Base-by-base conservation (phyloP, 345 rosid genomes). In the Aethionema arabicum region DNA sequence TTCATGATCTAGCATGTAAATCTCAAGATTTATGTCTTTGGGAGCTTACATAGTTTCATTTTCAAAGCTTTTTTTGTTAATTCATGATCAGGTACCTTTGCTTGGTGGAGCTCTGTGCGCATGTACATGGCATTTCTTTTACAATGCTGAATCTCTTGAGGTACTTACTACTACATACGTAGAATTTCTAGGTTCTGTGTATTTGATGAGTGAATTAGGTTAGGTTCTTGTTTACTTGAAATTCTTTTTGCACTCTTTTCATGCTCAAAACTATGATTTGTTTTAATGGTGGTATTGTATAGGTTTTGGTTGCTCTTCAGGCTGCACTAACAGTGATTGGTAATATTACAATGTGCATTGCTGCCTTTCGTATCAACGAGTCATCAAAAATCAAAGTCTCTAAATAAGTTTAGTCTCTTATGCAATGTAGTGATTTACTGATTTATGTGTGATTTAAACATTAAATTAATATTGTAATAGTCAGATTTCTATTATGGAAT, bases 91-190 rank as follows among this genome's bases (percentile, higher is more conserved):
- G 97, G 96, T 87, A 47, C 95, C 97, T 54, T 72, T 85, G 67
- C 97, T 89, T n/a, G 99, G 96, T 40, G 96, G 97, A 85, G 95
- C 99, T 59, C 83, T 89, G 52, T 89, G 98, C 53, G 98, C 95
- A 21, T 88, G 96, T 71, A 83, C 96, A 9, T 92, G 96, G 95
- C 98, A 86, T 82, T 92, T 92, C 91, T 92, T 89, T 65, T 92
- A 89, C 68, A 89, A 92, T 66, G 80, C 83, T 5, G 95, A 92
- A 66, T 85, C 95, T 33, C 90, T 92, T 59, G 95, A 92, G 97
- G 98, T 92, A 74, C n/a, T n/a, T n/a, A n/a, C n/a, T n/a, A n/a
- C 74, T 4, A 40, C 4, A 40, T 9, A 0, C 40, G 1, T 40
- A 3, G 44, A 8, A 40, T 40, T 40, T 40, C 11, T 11, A 6